These are phyloP conservation scores for Harringtonia aguacate DNA, from an alignment of 2,329 filamentous ascomycete genomes.

Conservation along the genomic window DNA sequence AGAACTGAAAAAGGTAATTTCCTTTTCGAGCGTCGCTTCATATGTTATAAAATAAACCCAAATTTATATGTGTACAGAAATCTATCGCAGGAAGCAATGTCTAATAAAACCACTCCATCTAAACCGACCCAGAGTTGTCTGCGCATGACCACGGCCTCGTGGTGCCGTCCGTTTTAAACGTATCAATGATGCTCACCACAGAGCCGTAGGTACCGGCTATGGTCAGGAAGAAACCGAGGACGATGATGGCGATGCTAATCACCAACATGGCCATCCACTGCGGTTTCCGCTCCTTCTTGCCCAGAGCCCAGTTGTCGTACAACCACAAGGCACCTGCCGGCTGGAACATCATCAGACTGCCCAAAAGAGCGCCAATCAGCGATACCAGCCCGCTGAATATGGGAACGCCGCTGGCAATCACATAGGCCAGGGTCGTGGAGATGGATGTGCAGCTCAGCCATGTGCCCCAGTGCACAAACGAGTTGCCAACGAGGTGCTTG, in stretches of 20 bases:
- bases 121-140: constrained; percentile 2
- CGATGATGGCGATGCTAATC: constrained; percentile 17
- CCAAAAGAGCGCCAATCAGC: constrained; percentile 1
- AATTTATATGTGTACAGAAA: no score
- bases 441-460: constrained; percentile 18
- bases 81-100: no score
- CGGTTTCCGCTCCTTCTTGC: background rate
- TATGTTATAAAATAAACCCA: no score
- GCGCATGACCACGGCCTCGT: constrained; percentile 1
- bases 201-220: constrained; percentile 32
- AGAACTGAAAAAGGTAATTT: no score
- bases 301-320: constrained; percentile 3
- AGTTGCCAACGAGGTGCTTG: constrained; percentile 18
- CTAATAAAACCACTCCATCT: no score
- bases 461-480: constrained; percentile 17
- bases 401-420: constrained; percentile 3
- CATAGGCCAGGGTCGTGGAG: background rate
- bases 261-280: background rate
- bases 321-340: constrained; percentile 2
- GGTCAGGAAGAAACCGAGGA: constrained; percentile 24
- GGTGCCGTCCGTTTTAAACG: constrained; percentile 22
- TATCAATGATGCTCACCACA: constrained; percentile 37
- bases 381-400: constrained; percentile 1
- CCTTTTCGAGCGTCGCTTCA: no score
- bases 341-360: constrained; percentile 4